Evolutionary conservation across 2,329 filamentous ascomycete species (phyloP), one percentile per base, ranked within the genome.

Genomic region (Didymella arachidicola): DNA sequence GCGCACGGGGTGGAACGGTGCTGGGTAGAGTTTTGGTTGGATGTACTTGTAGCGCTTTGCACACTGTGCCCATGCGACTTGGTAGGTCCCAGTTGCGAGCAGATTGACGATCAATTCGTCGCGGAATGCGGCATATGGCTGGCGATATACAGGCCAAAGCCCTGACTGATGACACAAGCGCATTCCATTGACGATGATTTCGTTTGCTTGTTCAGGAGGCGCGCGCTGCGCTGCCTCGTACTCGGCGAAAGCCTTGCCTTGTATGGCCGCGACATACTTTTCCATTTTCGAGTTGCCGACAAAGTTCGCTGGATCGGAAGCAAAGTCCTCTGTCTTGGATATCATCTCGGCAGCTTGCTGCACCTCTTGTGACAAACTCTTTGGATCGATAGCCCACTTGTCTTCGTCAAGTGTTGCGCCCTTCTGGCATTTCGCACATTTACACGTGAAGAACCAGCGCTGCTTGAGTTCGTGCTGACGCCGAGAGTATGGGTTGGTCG

Each of bases 401-500:
- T 83, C 81, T 73, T 82, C 78, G 11, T 69, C 66, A 10, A 71
- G 67, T 1, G 67, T 72, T 14, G 73, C 53, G 7, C 74, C 77
- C 39, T 63, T 68, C 27, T 70, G 57, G 64, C 86, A 88, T 70
- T 83, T 83, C 6, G 67, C 59, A 66, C 87, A 89, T 39, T 69
- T 68, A 73, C 87, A 89, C 14, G 73, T 75, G 72, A 89, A 89
- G 70, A 83, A 85, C 76, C 87, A 89, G 27, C 82, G 79, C 25
- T 79, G 73, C 45, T 74, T 73, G 1, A 89, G 79, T 64, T 87
- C 82, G 2, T 72, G 72, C 61, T 82, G 83, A 3, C 87, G 82
- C n/a, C 78, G 76, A 8, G 75, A 64, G 26, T 78, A 80, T 0
- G 85, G 81, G 38, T 82, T 80, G 0, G 83, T 86, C 34, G 78